A percentile compares a stretch with the other conserved stretches of the same genome.
These are phyloP conservation scores for Venturiaceae sp. DNA, from an alignment of 2,329 filamentous ascomycete species.

Conservation along the genomic window DNA sequence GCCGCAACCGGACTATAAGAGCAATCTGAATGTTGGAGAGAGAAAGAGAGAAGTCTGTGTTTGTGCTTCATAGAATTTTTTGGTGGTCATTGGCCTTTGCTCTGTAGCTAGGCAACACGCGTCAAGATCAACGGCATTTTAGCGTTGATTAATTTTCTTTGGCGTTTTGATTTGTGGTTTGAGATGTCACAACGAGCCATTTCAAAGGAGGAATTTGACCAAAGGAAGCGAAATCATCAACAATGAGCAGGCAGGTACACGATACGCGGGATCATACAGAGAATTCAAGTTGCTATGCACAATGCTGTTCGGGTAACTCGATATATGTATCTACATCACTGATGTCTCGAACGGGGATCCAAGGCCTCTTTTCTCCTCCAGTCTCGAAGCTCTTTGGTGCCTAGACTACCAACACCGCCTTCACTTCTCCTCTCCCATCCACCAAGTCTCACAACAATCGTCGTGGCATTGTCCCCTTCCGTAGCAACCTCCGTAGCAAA, in stretches of 20 bases:
- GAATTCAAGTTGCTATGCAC: too few species aligned
- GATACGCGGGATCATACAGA: too few species aligned
- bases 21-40: background rate
- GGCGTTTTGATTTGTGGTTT: too few species aligned
- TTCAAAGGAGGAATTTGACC: too few species aligned
- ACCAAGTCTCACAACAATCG: slow-evolving; percentile 51
- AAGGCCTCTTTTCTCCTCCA: slow-evolving; percentile 70
- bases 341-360: slow-evolving; percentile 65
- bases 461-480: slow-evolving; percentile 56
- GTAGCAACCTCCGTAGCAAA: slow-evolving; percentile 80
- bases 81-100: background rate
- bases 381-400: slow-evolving; percentile 85
- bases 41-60: background rate
- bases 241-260: too few species aligned
- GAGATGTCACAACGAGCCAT: too few species aligned
- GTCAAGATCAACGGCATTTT: background rate
- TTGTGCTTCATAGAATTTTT: background rate
- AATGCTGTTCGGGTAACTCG: too few species aligned
- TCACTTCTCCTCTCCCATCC: slow-evolving; percentile 64
- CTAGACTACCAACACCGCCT: slow-evolving; percentile 78
- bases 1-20: background rate
- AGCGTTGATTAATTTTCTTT: background rate
- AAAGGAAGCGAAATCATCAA: too few species aligned
- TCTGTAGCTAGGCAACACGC: background rate
- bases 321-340: slow-evolving; percentile 1